Conservation (phyloP, 371 early-diverging fungal species). For the Mortierella sp. region DNA sequence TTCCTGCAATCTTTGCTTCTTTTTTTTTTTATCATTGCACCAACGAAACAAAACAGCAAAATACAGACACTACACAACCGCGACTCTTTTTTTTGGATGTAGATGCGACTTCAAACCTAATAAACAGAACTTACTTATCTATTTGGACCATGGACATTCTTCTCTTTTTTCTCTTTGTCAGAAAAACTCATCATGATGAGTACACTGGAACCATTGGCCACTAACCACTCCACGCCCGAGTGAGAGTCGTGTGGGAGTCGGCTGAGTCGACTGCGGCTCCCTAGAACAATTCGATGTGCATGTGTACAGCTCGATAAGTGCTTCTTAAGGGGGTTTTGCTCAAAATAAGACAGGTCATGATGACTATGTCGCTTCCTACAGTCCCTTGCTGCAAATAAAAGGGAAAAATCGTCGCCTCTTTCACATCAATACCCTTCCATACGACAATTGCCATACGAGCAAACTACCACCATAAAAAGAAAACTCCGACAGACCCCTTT, state of each 20-base stretch:
- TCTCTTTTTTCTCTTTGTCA: neutral
- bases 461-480: neutral
- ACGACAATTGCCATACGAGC: neutral
- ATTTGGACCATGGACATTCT: neutral
- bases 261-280: constrained; percentile 14
- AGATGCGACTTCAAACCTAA: constrained; percentile 5
- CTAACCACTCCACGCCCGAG: no score
- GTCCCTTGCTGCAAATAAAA: neutral
- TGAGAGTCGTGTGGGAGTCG: no score
- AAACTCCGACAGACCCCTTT: constrained; percentile 4
- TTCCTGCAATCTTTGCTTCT: neutral
- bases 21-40: neutral
- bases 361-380: neutral
- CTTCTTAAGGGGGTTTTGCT: no score
- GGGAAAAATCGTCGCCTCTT: neutral
- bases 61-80: neutral
- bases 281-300: neutral
- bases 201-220: neutral
- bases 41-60: neutral
- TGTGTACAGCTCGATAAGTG: neutral
- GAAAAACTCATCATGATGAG: neutral
- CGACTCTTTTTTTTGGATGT: neutral
- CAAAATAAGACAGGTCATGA: neutral
- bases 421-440: neutral
- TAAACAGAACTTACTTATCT: neutral